phyloP scores from a whole-genome alignment of 257 asterid species.

The Nicotiana tabacum region DNA sequence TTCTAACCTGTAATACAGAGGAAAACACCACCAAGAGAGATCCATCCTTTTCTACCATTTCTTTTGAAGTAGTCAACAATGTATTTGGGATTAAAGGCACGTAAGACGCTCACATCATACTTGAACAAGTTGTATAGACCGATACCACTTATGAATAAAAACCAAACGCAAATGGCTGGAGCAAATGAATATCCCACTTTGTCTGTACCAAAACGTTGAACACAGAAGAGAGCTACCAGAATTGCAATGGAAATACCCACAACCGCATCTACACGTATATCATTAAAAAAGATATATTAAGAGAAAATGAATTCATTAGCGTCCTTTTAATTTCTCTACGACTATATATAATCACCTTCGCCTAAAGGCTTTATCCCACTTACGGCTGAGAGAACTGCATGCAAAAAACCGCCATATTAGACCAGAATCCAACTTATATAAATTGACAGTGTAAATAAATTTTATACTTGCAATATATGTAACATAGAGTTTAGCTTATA shows the following conservation, averaged over 20 bases:
- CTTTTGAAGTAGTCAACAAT: constrained; percentile 38
- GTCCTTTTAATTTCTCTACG: no score
- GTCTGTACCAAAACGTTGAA: constrained; percentile 57
- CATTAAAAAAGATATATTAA: not conserved
- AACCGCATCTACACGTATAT: constrained; percentile 23
- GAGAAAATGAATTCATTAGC: not conserved
- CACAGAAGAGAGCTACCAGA: constrained; percentile 30
- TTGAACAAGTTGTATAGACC: constrained; percentile 32
- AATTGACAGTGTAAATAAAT: no score
- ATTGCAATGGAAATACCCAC: constrained; percentile 40
- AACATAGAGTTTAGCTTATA: no score
- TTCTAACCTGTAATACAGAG: constrained; percentile 41
- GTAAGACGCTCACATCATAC: constrained; percentile 34
- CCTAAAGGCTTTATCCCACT: constrained; percentile 42
- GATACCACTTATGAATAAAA: constrained; percentile 27
- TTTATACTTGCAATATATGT: no score
- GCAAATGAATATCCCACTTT: constrained; percentile 61
- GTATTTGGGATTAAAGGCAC: constrained; percentile 47
- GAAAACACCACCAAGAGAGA: constrained; percentile 55
- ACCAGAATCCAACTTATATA: no score
- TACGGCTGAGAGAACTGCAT: constrained; percentile 59
- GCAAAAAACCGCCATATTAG: not conserved
- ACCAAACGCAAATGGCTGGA: constrained; percentile 48
- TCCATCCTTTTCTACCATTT: constrained; percentile 44
- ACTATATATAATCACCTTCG: not conserved